These are phyloP conservation scores for Botrytis fabae DNA, from an alignment of 2,329 filamentous ascomycete genomes.

Conservation along the genomic window DNA sequence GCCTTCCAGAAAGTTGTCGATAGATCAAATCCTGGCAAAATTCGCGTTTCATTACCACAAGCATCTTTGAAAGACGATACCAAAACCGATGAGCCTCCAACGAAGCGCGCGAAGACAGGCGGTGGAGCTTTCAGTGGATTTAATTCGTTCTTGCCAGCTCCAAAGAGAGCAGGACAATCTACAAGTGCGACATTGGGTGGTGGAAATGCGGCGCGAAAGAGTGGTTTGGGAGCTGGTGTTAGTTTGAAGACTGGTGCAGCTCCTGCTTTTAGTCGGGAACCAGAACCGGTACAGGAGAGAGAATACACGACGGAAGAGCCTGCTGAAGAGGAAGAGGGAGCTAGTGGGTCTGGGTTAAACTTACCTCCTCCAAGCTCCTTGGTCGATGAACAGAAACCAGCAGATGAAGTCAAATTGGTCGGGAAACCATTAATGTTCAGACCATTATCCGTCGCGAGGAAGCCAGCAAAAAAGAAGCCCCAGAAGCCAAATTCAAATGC, in stretches of 20 bases:
- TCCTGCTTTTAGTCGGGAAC: constrained; percentile 73
- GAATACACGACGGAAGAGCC: constrained; percentile 27
- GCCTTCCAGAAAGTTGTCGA: constrained; percentile 79
- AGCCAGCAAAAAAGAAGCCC: constrained; percentile 66
- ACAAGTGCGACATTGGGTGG: constrained; percentile 42
- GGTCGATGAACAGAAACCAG: constrained; percentile 55
- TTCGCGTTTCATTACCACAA: constrained; percentile 73
- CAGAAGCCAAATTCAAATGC: constrained; percentile 29
- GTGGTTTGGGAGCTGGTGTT: constrained; percentile 53
- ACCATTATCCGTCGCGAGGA: constrained; percentile 80
- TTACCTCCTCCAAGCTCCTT: constrained; percentile 52
- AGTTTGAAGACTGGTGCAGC: constrained; percentile 81
- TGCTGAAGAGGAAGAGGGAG: constrained; percentile 34
- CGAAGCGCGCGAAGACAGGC: constrained; percentile 68
- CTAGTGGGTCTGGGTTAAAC: constrained; percentile 37
- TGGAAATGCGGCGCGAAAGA: constrained; percentile 36
- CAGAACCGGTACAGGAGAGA: constrained; percentile 33
- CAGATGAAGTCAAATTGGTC: constrained; percentile 66
- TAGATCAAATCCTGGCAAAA: constrained; percentile 77
- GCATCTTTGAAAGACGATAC: constrained; percentile 43
- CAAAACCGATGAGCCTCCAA: constrained; percentile 56
- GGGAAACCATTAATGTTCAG: constrained; percentile 86
- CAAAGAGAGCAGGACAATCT: constrained; percentile 60
- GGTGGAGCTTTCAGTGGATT: constrained; percentile 73
- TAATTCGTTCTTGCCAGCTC: constrained; percentile 82